Percentiles rank a stretch among this genome's conserved stretches.
phyloP scores from a whole-genome alignment of 2,329 filamentous ascomycete genomes.

The Cladorrhinum sp. region DNA sequence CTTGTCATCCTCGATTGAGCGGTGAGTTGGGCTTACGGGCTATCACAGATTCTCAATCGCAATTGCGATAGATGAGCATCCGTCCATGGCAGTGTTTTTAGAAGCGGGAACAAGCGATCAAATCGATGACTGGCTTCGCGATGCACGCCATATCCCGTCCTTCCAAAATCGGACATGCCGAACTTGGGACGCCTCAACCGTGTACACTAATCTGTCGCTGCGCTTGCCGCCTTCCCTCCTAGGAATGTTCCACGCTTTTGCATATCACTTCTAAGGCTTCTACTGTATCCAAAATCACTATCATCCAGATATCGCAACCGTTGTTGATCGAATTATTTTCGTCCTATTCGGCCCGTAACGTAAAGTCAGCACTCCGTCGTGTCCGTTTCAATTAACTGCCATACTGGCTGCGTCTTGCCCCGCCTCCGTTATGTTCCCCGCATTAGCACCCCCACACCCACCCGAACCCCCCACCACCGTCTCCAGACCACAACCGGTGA shows the following conservation, averaged over 20 bases:
- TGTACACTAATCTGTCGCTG: not conserved
- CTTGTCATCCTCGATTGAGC: not conserved
- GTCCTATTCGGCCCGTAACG: no score
- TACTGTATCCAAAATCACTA: no score
- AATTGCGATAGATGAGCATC: not conserved
- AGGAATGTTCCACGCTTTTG: not conserved
- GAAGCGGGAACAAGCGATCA: slow-evolving; percentile 6
- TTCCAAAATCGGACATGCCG: slow-evolving; percentile 1
- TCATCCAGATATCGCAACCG: no score
- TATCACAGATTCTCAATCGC: not conserved
- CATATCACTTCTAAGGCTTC: not conserved
- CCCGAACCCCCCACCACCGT: no score
- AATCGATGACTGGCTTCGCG: not conserved
- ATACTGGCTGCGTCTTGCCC: no score
- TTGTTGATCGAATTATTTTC: no score
- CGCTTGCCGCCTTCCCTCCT: not conserved
- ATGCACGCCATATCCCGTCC: not conserved
- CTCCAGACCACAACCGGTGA: no score
- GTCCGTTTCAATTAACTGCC: no score
- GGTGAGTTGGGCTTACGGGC: not conserved
- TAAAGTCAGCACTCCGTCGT: no score
- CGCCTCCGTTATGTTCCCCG: no score
- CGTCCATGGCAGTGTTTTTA: not conserved
- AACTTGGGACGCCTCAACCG: not conserved
- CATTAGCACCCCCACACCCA: no score